These are phyloP conservation scores for Lactarius tabidus DNA, from an alignment of 768 basidiomycete species.

Conservation along the genomic window DNA sequence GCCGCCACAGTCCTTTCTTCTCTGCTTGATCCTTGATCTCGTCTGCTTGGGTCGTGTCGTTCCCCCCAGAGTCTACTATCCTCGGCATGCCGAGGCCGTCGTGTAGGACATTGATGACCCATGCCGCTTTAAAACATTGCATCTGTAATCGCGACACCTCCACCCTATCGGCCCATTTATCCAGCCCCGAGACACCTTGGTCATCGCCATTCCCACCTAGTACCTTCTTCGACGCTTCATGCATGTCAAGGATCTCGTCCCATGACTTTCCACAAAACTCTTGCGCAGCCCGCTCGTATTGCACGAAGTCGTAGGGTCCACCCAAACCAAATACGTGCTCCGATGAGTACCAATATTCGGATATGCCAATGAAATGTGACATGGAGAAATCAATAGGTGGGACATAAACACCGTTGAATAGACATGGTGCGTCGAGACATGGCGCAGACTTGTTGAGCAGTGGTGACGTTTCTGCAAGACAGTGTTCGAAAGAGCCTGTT, in stretches of 20 bases:
- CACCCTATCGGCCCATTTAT: conserved; percentile 68
- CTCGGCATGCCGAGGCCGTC: conserved; percentile 95
- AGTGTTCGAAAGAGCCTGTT: conserved; percentile 87
- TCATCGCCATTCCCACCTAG: conserved; percentile 58
- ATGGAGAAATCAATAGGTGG: conserved; percentile 92
- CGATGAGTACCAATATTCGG: conserved; percentile 99
- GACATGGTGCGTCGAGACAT: conserved; percentile 80
- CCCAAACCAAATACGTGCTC: conserved; percentile 95
- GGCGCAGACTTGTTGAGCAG: conserved; percentile 82
- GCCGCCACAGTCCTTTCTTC: conserved; percentile 75
- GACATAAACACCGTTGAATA: conserved; percentile 92
- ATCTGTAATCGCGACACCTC: conserved; percentile 85
- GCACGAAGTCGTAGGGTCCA: conserved; percentile 92
- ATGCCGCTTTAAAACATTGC: conserved; percentile 99
- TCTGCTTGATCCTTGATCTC: conserved; percentile 72
- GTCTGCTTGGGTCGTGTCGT: conserved; percentile 61
- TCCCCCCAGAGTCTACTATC: conserved; percentile 81
- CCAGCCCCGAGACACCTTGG: conserved; percentile 57
- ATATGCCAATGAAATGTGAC: conserved; percentile 93
- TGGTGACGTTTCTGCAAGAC: conserved; percentile 64
- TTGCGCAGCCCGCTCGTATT: conserved; percentile 91
- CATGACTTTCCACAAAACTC: conserved; percentile 81
- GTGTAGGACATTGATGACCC: conserved; percentile 94
- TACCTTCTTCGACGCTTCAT: conserved; percentile 46
- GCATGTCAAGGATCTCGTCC: conserved; percentile 66